Evolutionary conservation across 1,284 basidiomycete species (phyloP).

Genomic region (Puccinia novopanici): DNA sequence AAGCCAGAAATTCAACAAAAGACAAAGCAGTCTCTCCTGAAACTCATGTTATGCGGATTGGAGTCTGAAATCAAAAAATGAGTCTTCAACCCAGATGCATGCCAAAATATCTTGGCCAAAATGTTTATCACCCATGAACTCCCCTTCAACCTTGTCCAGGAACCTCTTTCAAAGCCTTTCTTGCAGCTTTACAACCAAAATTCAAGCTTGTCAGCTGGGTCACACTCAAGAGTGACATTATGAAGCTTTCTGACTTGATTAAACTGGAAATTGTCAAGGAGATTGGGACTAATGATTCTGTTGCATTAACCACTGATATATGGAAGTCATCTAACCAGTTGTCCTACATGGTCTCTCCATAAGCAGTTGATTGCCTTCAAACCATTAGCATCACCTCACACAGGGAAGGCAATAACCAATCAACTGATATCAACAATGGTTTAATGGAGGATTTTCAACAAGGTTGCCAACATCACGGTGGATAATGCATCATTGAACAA

Average conservation of each 20-base stretch:
- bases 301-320: not conserved
- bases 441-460: not conserved
- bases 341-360: not conserved
- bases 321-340: slow-evolving; percentile 1
- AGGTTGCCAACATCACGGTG: not conserved
- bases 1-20: too few relatives aligned
- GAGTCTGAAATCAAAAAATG: too few relatives aligned
- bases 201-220: not conserved
- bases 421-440: not conserved
- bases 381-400: slow-evolving; percentile 14
- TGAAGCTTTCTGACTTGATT: not conserved
- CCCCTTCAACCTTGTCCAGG: not conserved
- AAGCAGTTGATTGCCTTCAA: not conserved
- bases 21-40: too few relatives aligned
- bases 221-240: not conserved
- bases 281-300: not conserved
- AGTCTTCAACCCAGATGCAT: too few relatives aligned
- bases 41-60: too few relatives aligned
- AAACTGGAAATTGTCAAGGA: not conserved
- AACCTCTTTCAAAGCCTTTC: slow-evolving; percentile 5
- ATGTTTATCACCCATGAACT: not conserved
- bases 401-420: not conserved
- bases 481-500: slow-evolving; percentile 14
- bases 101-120: slow-evolving; percentile 1
- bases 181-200: not conserved